Base-by-base conservation (phyloP, 371 early-diverging fungal genomes). In the Batkoa obscura region DNA sequence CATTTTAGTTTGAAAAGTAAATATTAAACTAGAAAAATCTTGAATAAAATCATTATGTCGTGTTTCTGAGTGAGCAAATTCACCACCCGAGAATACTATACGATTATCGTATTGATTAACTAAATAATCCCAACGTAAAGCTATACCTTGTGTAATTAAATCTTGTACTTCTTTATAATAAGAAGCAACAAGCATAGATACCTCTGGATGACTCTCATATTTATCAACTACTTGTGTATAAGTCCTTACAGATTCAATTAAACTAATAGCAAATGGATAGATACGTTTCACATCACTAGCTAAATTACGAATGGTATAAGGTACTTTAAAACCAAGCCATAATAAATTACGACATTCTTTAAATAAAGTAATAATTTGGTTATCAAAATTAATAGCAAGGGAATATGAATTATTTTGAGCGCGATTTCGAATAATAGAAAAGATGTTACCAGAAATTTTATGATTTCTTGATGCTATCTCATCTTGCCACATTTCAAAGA, bases 231-330 rank as follows among this genome's bases (percentile, higher is more conserved):
- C 84, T 64, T 92, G 90, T 17, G 81, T 78, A 62, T 94, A 98
- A 31, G 90, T 91, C 30, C 94, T 72, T 12, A 94, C 83, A 1
- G 94, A 87, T 64, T 97, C 97, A 74, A 80, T 90, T 52, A 98
- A 64, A 50, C 89, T 86, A 35, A 98, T 94, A 36, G 97, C 98
- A 68, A 85, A 94, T 2, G 98, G 99, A 69, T 97, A 96, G 3
- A 97, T 90, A 15, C 91, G 80, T 65, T 91, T 91, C 46, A 90
- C 95, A 58, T 96, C 96, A 65, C 93, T 92, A 38, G 94, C 92
- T 31, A 90, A 76, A 64, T 85, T 88, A 48, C 84, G 76, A 57
- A 98, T 78, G 15, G 86, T 80, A 56, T 89, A 87, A 5, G 97
- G 97, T 0, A 98, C 87, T 57, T 78, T 85, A 68, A 86, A 94